Base-by-base conservation (phyloP, 371 early-diverging fungal genomes). In the Mortierella sp. region DNA sequence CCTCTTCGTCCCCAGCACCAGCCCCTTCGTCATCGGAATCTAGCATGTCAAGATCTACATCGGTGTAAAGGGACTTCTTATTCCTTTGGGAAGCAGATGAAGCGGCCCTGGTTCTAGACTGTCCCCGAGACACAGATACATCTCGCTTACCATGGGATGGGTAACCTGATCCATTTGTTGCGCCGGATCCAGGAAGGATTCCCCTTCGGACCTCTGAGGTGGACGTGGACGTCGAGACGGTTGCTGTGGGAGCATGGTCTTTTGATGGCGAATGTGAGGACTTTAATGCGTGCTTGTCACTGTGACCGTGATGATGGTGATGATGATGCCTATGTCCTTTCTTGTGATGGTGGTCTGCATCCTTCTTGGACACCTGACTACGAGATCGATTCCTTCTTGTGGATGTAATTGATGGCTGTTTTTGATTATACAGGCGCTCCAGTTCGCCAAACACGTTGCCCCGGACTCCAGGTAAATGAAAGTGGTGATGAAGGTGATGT, bases 191-290 rank as follows among this genome's bases (percentile, higher is more conserved):
- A 15, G 73, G 55, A 21, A 28, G 28, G 23, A 45, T 21, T 2
- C 19, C 45, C 23, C 68, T 72, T 4, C 77, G 68, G 7, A 52
- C 46, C 45, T 77, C 77, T 5, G 77, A 77, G 18, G 77, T 77
- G 7, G 77, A 77, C 1, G 77, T 77, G n/a, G 72, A 71, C 12
- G 77, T 77, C 29, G 77, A 77, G 16, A 77, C 77, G 0, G 77
- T 77, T 2, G 65, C 57, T 9, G 68, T 64, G 12, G 69, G 26
- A 25, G 47, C 23, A 53, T 53, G 37, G 9, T 37, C 37, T 37
- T 9, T 9, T 5, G 37, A n/a, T n/a, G n/a, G 3, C 53, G 21
- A 53, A 4, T 18, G 47, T 15, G 26, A 26, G 7, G 46, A 28
- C 12, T 57, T 57, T n/a, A 28, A 30, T 21, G 28, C 60, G 50